Conservation (phyloP, 371 early-diverging fungal genomes). For the Caulochytrium protostelioides region DNA sequence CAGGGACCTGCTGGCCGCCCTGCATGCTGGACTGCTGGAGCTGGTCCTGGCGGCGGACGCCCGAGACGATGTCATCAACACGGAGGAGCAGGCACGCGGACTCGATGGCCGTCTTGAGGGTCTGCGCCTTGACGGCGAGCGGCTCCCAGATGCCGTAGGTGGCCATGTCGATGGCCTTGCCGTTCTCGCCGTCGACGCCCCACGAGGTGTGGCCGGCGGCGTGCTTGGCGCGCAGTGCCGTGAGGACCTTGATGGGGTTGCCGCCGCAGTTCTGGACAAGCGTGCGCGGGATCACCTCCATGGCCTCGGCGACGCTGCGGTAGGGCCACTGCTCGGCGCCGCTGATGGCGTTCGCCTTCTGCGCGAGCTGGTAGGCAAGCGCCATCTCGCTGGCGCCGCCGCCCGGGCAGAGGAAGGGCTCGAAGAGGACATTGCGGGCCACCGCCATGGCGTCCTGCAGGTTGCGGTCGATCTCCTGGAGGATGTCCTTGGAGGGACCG, state of each 20-base stretch:
- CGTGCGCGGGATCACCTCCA: conserved; percentile 97
- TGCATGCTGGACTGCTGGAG: not conserved
- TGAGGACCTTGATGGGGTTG: conserved; percentile 82
- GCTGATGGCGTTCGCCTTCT: conserved; percentile 68
- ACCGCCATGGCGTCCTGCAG: conserved; percentile 98
- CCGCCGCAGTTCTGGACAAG: conserved; percentile 97
- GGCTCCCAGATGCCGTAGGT: conserved; percentile 97
- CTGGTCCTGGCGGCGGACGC: conserved; percentile 45
- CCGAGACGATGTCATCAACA: conserved; percentile 95
- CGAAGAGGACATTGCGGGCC: conserved; percentile 92
- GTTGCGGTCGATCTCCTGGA: conserved; percentile 98
- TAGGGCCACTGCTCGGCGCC: conserved; percentile 94
- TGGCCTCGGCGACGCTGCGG: conserved; percentile 76
- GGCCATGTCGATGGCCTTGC: conserved; percentile 89
- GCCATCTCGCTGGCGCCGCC: conserved; percentile 99
- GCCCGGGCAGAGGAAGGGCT: conserved; percentile 85
- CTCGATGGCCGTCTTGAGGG: conserved; percentile 98
- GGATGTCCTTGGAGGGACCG: conserved; percentile 95
- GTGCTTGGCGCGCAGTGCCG: conserved; percentile 87
- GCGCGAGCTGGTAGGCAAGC: conserved; percentile 64
- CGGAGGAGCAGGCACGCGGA: conserved; percentile 79
- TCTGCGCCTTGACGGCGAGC: conserved; percentile 97
- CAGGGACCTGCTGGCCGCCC: too few relatives aligned
- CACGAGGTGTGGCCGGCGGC: conserved; percentile 57
- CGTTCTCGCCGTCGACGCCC: conserved; percentile 92